Evolutionary conservation across 164 flowering plant species (phyloP).

Genomic region (Piper longum): DNA sequence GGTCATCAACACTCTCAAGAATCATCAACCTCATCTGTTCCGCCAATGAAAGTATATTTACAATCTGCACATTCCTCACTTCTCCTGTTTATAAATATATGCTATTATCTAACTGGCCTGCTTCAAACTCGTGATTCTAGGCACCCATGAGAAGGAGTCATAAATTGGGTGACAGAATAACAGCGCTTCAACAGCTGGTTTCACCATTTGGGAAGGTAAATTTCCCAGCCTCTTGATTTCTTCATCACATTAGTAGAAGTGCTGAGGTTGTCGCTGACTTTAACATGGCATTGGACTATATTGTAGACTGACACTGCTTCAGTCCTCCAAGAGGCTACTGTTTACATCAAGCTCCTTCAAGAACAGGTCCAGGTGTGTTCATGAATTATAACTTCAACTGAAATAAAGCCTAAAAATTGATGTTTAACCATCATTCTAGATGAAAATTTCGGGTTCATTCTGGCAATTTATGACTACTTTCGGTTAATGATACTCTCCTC

Average conservation of each 20-base stretch:
- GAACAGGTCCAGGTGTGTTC: conserved; percentile 36
- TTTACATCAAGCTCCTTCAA: conserved; percentile 41
- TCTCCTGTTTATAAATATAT: background rate
- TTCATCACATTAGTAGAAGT: background rate
- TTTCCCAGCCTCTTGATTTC: background rate
- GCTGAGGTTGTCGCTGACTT: background rate
- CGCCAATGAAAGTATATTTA: conserved; percentile 9
- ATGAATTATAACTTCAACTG: background rate
- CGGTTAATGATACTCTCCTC: too few relatives aligned
- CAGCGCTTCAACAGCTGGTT: conserved; percentile 63
- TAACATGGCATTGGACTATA: background rate
- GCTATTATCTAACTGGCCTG: too few relatives aligned
- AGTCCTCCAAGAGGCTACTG: conserved; percentile 58
- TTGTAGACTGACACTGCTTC: conserved; percentile 70
- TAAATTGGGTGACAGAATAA: conserved; percentile 49
- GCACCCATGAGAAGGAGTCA: conserved; percentile 41
- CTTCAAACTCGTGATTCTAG: conserved; percentile 8
- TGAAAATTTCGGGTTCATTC: background rate
- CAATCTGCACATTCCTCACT: background rate
- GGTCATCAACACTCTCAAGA: conserved; percentile 1
- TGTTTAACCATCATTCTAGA: background rate
- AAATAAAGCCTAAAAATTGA: background rate
- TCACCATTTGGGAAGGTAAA: conserved; percentile 81
- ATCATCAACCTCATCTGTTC: conserved; percentile 3
- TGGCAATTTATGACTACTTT: too few relatives aligned